Base-by-base conservation (phyloP, 1,284 basidiomycete species). In the Athelia sp. region DNA sequence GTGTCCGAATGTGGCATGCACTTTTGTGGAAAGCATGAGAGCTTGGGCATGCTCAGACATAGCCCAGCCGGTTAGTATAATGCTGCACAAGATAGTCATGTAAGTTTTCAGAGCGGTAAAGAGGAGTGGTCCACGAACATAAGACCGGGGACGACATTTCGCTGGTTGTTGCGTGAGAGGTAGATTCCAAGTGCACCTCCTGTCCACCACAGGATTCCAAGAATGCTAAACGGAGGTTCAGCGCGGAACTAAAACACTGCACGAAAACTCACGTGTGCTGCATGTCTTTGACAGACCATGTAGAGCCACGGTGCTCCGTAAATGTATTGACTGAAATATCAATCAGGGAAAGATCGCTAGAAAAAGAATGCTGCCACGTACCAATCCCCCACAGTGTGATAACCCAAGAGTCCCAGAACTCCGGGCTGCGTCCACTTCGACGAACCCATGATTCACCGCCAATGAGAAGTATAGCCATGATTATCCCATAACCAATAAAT, bases 41-140 rank as follows among this genome's bases (percentile, higher is more conserved):
- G 80, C 82, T 70, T 98, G 95, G 2, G 81, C 81, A 58, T 98
- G 95, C 36, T 90, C 85, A 3, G 90, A 89, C 92, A 98, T 96
- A 0, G 89, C 94, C 88, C 92, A 98, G 2, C 95, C 95, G 0
- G 93, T 96, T 52, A 96, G 73, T 50, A 92, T 82, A 54, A 95
- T 85, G 52, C 89, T 93, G 43, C 23, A n/a, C n/a, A 21, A 8
- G 15, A 40, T 22, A n/a, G 55, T 43, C 50, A 46, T 47, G 14
- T 19, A 38, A 24, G 22, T 44, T 38, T 51, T 50, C 55, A 40
- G 43, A 11, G 11, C n/a, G 11, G 24, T 36, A 43, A 31, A 48
- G 35, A 45, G 22, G 43, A 8, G 29, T 43, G 38, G 19, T 11
- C 11, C n/a, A 58, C 78, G 58, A 59, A 93, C 90, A 98, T 92